Percentiles rank a stretch among this genome's conserved stretches.
phyloP scores from a whole-genome alignment of 768 basidiomycete genomes.

The Pholiota conissans region DNA sequence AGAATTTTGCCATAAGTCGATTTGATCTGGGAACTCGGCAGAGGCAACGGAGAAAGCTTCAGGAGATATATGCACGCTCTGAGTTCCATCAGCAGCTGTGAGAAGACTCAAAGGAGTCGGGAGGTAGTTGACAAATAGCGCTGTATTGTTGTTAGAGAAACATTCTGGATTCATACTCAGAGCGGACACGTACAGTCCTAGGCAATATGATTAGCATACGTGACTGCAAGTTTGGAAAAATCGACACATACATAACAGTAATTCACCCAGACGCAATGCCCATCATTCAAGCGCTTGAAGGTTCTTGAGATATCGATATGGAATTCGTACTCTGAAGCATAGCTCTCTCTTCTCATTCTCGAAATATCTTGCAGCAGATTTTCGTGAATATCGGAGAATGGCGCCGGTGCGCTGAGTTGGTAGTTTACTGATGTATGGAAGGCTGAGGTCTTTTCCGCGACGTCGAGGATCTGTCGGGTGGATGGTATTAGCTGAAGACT shows the following conservation, averaged over 20 bases:
- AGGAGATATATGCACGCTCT: slow-evolving; percentile 54
- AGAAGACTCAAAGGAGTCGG: slow-evolving; percentile 52
- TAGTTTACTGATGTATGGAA: slow-evolving; percentile 68
- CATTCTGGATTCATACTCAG: too few relatives aligned
- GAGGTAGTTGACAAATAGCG: slow-evolving; percentile 47
- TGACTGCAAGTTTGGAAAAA: too few relatives aligned
- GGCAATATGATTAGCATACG: too few relatives aligned
- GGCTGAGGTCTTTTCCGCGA: slow-evolving; percentile 54
- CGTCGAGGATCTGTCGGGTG: slow-evolving; percentile 51
- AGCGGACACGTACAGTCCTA: too few relatives aligned
- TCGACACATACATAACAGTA: slow-evolving; percentile 46
- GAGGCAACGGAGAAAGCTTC: slow-evolving; percentile 54
- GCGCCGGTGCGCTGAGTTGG: slow-evolving; percentile 51
- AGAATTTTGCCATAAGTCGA: slow-evolving; percentile 56
- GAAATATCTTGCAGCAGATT: slow-evolving; percentile 52
- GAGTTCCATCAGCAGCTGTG: slow-evolving; percentile 42
- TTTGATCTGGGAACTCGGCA: slow-evolving; percentile 52
- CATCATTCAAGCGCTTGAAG: slow-evolving; percentile 56
- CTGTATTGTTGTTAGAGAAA: too few relatives aligned
- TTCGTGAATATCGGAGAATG: slow-evolving; percentile 60
- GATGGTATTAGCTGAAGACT: neutral
- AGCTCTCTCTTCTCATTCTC: slow-evolving; percentile 42
- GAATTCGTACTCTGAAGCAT: slow-evolving; percentile 53
- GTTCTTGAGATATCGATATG: slow-evolving; percentile 58
- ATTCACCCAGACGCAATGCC: slow-evolving; percentile 57